Percentiles rank a stretch among this genome's conserved stretches.
Conservation (phyloP, 2,329 filamentous ascomycete genomes). For the Kalaharituber pfeilii region DNA sequence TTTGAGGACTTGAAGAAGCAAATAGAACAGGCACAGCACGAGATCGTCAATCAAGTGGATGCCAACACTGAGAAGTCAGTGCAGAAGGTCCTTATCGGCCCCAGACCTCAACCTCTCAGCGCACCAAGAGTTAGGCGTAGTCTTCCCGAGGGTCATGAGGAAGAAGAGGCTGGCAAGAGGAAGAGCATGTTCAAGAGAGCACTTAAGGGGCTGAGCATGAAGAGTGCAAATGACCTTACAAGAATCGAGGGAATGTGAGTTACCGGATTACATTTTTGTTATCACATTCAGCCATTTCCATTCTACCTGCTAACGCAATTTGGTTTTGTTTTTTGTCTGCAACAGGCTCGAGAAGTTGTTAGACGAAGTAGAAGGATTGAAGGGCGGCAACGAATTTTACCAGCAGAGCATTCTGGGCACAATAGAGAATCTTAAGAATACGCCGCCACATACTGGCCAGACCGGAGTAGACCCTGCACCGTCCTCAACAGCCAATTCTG, state of each 20-base stretch:
- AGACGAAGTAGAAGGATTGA: slow-evolving; percentile 73
- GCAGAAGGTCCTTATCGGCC: slow-evolving; percentile 66
- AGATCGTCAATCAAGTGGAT: slow-evolving; percentile 73
- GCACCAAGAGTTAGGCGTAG: slow-evolving; percentile 36
- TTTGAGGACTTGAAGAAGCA: slow-evolving; percentile 92
- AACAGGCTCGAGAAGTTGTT: slow-evolving; percentile 62
- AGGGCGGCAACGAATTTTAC: slow-evolving; percentile 35
- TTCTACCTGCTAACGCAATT: not conserved
- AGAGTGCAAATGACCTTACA: slow-evolving; percentile 70
- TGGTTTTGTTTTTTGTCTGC: not conserved
- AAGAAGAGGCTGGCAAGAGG: slow-evolving; percentile 46
- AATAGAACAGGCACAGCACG: slow-evolving; percentile 73
- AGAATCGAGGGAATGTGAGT: slow-evolving; percentile 65
- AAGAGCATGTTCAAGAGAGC: slow-evolving; percentile 88
- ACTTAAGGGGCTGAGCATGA: slow-evolving; percentile 74
- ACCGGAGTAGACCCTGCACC: slow-evolving; percentile 11
- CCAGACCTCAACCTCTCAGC: slow-evolving; percentile 60
- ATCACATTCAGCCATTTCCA: slow-evolving; percentile 5
- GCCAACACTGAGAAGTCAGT: slow-evolving; percentile 74
- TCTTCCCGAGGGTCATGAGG: slow-evolving; percentile 37
- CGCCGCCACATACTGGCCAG: slow-evolving; percentile 12
- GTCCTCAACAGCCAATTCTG: slow-evolving; percentile 16
- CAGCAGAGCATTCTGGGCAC: slow-evolving; percentile 20
- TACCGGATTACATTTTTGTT: not conserved
- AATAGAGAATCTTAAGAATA: slow-evolving; percentile 19